Percentiles rank a stretch among this genome's conserved stretches.
These are phyloP conservation scores for Rhododendron griersonianum DNA, from an alignment of 148 eudicot genomes.

Conservation along the genomic window DNA sequence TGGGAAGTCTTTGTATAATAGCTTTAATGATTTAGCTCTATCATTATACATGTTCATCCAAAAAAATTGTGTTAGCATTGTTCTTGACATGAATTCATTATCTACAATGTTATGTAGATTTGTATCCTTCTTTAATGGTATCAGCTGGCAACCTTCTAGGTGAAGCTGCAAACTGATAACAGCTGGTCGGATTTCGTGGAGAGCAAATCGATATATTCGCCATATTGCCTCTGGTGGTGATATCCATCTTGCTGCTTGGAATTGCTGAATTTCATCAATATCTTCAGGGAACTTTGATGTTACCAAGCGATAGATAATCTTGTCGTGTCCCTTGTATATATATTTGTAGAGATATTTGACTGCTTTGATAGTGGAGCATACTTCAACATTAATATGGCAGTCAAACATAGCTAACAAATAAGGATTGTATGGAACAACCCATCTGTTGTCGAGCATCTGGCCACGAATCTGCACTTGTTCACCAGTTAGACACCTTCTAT, in stretches of 20 bases:
- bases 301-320: background rate
- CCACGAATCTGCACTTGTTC: no score
- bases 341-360: no score
- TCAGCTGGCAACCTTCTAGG: background rate
- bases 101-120: accelerated
- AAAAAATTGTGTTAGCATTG: background rate
- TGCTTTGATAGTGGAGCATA: background rate
- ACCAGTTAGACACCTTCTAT: no score
- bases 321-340: no score
- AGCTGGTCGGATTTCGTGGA: background rate
- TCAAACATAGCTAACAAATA: no score
- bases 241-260: background rate
- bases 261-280: background rate
- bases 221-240: background rate
- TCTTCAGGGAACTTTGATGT: background rate
- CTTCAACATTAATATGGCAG: background rate
- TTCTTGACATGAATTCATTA: background rate
- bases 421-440: no score
- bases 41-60: background rate
- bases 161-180: background rate
- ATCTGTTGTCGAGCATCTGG: no score
- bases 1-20: background rate
- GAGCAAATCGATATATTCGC: background rate
- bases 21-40: background rate
- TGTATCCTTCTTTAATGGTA: background rate